Evolutionary conservation across 768 basidiomycete species (phyloP).

Genomic region (Filobasidium wieringae): DNA sequence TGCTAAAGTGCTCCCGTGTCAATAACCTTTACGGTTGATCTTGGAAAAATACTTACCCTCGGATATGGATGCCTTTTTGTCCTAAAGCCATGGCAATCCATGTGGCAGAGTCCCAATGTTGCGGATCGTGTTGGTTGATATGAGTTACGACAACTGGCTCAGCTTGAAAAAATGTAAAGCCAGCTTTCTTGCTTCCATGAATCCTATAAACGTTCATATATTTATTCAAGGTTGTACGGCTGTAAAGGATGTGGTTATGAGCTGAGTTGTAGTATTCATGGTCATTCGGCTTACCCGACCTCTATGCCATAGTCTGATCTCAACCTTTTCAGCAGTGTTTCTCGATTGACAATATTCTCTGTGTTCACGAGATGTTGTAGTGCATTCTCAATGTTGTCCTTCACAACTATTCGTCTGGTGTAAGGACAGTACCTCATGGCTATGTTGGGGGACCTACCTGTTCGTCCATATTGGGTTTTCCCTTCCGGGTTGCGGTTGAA

Average conservation of each 20-base stretch:
- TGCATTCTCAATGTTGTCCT: too few relatives aligned
- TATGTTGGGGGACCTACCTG: too few relatives aligned
- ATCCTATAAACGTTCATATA: not conserved
- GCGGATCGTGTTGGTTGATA: not conserved
- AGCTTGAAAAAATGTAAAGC: not conserved
- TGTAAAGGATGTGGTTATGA: not conserved
- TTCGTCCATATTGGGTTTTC: too few relatives aligned
- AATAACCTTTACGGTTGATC: not conserved
- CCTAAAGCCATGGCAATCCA: not conserved
- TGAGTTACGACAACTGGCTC: not conserved
- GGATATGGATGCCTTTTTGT: not conserved
- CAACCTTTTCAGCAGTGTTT: not conserved
- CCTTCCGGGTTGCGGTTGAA: too few relatives aligned
- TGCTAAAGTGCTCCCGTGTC: not conserved
- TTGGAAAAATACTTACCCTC: not conserved
- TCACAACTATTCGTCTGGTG: too few relatives aligned
- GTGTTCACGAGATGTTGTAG: not conserved
- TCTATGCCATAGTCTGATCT: not conserved
- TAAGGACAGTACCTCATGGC: too few relatives aligned
- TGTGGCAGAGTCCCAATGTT: not conserved
- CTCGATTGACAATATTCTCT: not conserved
- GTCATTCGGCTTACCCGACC: not conserved
- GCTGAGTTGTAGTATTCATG: not conserved
- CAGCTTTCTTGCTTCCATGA: not conserved
- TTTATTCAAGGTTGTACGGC: not conserved